Base-by-base conservation (phyloP, 148 eudicot species). In the Arbutus unedo region DNA sequence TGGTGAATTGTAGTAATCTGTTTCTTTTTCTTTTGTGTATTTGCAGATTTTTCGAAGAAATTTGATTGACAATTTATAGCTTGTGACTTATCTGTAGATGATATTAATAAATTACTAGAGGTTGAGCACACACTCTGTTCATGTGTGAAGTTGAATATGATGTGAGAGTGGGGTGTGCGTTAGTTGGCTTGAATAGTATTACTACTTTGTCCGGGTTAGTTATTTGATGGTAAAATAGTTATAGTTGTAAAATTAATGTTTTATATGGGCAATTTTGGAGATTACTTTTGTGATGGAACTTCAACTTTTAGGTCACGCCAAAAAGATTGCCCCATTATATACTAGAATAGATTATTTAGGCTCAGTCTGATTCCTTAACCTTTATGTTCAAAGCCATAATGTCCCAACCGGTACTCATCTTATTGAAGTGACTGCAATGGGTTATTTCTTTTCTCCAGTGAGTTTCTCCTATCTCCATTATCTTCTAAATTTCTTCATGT, bases 331-430 rank as follows among this genome's bases (percentile, higher is more conserved):
- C 38, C 38, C 38, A 0, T 31, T 31, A 31, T 31, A 31, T 31
- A 31, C 38, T 31, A 31, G 38, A 31, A 31, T 31, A 31, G 38
- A 31, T 31, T 31, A 31, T 31, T 82, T 62, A 16, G 49, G 21
- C 79, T 78, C 38, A 25, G 44, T 41, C 4, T 54, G 47, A 15
- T 86, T 88, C 91, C 91, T 93, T 91, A 86, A 96, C 91, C 77
- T 74, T 31, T 82, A 41, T 83, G 79, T 77, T 87, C 79, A 78
- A 81, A 97, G 99, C 91, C 93, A 92, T 81, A 90, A 97, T 79
- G 94, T 97, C 62, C 91, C 96, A 70, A 96, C 98, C 2, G 99
- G 99, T 68, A 97, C 99, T 79, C 99, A 97, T 89, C 95, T 97
- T 47, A 91, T 97, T 81, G 99, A 97, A 89, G 97, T 97, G 86